Conservation (phyloP, 371 early-diverging fungal genomes). For the Blastocladiella emersonii region DNA sequence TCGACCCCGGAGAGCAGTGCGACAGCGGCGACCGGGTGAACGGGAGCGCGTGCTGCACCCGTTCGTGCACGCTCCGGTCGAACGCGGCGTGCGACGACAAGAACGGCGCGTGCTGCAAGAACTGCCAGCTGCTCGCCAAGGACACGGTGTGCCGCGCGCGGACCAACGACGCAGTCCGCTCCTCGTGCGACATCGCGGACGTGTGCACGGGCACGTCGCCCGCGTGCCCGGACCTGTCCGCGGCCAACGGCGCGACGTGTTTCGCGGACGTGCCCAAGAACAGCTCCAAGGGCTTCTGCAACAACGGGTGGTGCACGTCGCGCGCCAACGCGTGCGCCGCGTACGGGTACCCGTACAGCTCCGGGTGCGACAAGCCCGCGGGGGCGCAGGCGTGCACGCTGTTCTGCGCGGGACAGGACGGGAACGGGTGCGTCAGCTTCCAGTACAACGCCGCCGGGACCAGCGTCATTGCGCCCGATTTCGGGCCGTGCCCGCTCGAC, state of each 20-base stretch:
- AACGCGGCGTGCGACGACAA: conserved; percentile 4
- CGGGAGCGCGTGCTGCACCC: conserved; percentile 2
- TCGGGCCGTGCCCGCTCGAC: not conserved
- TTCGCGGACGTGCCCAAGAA: not conserved
- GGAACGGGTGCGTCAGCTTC: not conserved
- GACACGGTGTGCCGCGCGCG: not conserved
- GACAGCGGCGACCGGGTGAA: conserved; percentile 4
- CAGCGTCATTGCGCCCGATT: not conserved
- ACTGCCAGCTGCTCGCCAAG: conserved; percentile 1
- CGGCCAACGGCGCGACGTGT: conserved; percentile 4
- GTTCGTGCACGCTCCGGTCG: not conserved
- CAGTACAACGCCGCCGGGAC: not conserved
- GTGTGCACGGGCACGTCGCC: conserved; percentile 1
- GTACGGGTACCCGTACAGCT: conserved; percentile 2
- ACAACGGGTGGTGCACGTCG: conserved; percentile 2
- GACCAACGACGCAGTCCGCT: not conserved
- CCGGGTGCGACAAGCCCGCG: not conserved
- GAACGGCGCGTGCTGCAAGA: conserved; percentile 6
- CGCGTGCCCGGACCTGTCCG: not conserved
- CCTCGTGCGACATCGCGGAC: conserved; percentile 6
- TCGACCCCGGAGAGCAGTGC: conserved; percentile 6
- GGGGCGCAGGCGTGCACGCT: not conserved
- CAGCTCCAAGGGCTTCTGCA: not conserved
- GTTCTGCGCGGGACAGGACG: not conserved
- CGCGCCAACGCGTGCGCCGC: not conserved